Evolutionary conservation across 192 early-diverging fungal genomes (phyloP), one percentile per base, ranked within the genome.

Genomic region (Coemansia sp.): DNA sequence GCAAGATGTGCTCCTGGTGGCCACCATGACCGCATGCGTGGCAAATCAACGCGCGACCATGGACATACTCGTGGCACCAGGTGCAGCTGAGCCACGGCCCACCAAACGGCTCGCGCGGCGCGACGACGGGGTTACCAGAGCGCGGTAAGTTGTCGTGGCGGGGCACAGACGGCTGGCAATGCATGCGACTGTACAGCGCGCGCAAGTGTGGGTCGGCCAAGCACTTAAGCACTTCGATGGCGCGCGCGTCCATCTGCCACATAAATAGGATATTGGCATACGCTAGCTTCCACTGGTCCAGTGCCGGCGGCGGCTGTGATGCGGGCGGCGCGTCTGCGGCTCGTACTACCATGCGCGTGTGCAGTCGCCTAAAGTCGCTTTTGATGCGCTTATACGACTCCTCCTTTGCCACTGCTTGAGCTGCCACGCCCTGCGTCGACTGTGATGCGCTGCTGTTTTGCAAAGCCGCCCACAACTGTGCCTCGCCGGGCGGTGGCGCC

Each of bases 11-110:
- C 59, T 70, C 71, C 56, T 82, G 74, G 57, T 82, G 80, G 5
- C 80, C 80, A 64, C 80, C 80, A 17, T 82, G 80, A 6, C 80
- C 80, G 30, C 80, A 82, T 1, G 71, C 66, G 23, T 74, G 74
- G 69, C 80, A 82, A 24, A 82, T 73, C 54, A 82, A 57, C 39
- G 80, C 80, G 42, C 72, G 71, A 24, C 80, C 80, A 23, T 73
- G 80, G 6, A 82, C 80, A 63, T 76, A 77, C 57, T 82, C 80
- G 54, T 73, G 70, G 57, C 80, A 82, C 80, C 80, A 82, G 2
- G 75, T 52, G 36, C 80, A 82, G 39, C 57, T 66, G 32, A 82
- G 62, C 75, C 71, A 76, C 14, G 70, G 78, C 46, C 67, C 61
- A 14, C 76, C 76, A 0, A 36, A 29, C 0, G 54, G 39, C 4